Base-by-base conservation (phyloP, 2,329 filamentous ascomycete species). In the Talaromyces atroroseus region DNA sequence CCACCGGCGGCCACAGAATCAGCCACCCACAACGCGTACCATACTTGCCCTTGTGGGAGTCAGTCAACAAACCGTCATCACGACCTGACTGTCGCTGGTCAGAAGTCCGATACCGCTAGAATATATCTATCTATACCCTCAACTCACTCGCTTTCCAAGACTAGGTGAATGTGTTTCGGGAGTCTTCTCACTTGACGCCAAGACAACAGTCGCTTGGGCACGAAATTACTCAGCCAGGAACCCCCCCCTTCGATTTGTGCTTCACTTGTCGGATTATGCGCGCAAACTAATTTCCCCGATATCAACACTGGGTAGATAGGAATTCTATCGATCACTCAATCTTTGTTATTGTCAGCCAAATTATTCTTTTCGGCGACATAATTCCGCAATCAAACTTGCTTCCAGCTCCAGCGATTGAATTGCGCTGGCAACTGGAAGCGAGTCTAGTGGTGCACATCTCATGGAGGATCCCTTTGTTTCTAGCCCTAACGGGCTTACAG, bases 381-480 rank as follows among this genome's bases (percentile, higher is more conserved):
- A 29, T 21, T 8, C 32, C 23, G 46, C 56, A 16, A 20, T 26
- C 34, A 36, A n/a, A 23, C 51, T 51, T 50, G 24, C 52, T 60
- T 57, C 52, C 54, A 54, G 57, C 56, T 54, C 46, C 49, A 56
- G 58, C 56, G 32, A 55, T 21, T 44, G 54, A 60, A 54, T 49
- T 42, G 48, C 36, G 49, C 57, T 57, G 49, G 58, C 52, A 34
- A 46, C 51, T 54, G 57, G 62, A 54, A 60, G 56, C 49, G 60
- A 57, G 52, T 60, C 57, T 2, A 54, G 60, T 42, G 11, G 60
- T 58, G 58, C 65, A 26, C 36, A 21, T 36, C 63, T 66, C 56
- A 71, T 73, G 62, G 68, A 79, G 65, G 84, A 87, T 62, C 84
- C 84, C 46, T 87, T 87, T 66, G 71, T 84, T 58, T 73, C 78